A percentile compares a stretch with the other conserved stretches of the same genome.
Evolutionary conservation across 2,329 filamentous ascomycete species (phyloP).

Genomic region (Thermoascus crustaceus): DNA sequence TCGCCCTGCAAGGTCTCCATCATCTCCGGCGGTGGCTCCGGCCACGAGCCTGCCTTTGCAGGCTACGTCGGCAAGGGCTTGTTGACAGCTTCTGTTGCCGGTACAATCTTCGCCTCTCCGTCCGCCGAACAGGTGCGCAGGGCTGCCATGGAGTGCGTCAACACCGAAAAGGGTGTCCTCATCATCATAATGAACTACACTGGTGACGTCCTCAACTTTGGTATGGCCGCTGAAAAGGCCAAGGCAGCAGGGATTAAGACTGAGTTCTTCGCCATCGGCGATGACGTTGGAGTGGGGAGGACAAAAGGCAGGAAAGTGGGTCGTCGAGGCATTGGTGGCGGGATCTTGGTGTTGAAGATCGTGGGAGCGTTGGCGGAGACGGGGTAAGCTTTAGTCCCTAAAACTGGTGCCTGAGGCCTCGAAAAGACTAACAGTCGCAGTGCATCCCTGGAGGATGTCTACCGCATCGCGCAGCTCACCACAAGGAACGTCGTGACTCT

Average conservation of each 20-base stretch:
- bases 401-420: not conserved
- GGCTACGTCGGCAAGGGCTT: constrained; percentile 77
- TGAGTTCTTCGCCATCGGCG: constrained; percentile 85
- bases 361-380: constrained; percentile 71
- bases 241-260: constrained; percentile 67
- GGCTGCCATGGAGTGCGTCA: constrained; percentile 65
- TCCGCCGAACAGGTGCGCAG: constrained; percentile 73
- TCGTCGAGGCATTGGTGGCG: constrained; percentile 80
- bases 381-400: constrained; percentile 40
- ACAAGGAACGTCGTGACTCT: constrained; percentile 75
- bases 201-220: constrained; percentile 83
- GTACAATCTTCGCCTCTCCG: constrained; percentile 78
- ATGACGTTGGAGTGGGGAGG: constrained; percentile 84
- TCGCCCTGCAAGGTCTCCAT: constrained; percentile 61
- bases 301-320: constrained; percentile 83
- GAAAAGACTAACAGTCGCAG: constrained; percentile 16
- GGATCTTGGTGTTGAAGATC: constrained; percentile 86
- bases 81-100: constrained; percentile 72
- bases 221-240: constrained; percentile 87
- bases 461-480: constrained; percentile 60
- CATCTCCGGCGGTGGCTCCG: constrained; percentile 79
- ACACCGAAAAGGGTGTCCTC: constrained; percentile 64
- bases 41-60: constrained; percentile 82
- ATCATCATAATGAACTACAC: constrained; percentile 97
- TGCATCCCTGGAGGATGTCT: constrained; percentile 59